Conservation (phyloP, 1,139 yeast species). For the Taphrina flavorubra region DNA sequence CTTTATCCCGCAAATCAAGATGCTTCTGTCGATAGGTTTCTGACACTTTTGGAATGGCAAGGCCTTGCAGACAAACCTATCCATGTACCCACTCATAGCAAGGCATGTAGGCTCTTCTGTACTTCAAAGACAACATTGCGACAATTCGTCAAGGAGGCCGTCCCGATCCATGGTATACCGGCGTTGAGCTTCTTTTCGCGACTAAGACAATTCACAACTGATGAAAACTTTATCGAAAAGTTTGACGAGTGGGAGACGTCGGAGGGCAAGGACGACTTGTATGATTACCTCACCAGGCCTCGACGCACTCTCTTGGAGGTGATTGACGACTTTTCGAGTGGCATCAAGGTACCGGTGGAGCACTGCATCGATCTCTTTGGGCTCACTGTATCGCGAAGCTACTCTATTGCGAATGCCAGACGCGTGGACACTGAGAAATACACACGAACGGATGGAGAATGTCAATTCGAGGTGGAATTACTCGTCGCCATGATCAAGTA, state of each 20-base stretch:
- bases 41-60: constrained; percentile 76
- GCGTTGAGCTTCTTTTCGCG: constrained; percentile 76
- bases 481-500: constrained; percentile 87
- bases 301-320: constrained; percentile 86
- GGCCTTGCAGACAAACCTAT: constrained; percentile 64
- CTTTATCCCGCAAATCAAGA: constrained; percentile 69
- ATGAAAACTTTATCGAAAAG: constrained; percentile 73
- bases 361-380: constrained; percentile 81
- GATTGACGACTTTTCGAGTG: constrained; percentile 70
- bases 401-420: constrained; percentile 71
- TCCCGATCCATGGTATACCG: constrained; percentile 84
- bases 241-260: constrained; percentile 74
- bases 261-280: constrained; percentile 70
- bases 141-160: constrained; percentile 73
- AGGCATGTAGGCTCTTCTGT: constrained; percentile 47
- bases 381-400: constrained; percentile 74
- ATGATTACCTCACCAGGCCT: constrained; percentile 89
- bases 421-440: constrained; percentile 41
- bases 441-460: not conserved
- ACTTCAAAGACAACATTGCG: constrained; percentile 68
- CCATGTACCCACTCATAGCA: constrained; percentile 42
- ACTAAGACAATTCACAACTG: constrained; percentile 66
- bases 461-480: constrained; percentile 58
- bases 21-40: constrained; percentile 65
- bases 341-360: constrained; percentile 73